Percentiles rank a stretch among this genome's conserved stretches.
These are phyloP conservation scores for Coemansia biformis DNA, from an alignment of 192 early-diverging fungal species.

Conservation along the genomic window DNA sequence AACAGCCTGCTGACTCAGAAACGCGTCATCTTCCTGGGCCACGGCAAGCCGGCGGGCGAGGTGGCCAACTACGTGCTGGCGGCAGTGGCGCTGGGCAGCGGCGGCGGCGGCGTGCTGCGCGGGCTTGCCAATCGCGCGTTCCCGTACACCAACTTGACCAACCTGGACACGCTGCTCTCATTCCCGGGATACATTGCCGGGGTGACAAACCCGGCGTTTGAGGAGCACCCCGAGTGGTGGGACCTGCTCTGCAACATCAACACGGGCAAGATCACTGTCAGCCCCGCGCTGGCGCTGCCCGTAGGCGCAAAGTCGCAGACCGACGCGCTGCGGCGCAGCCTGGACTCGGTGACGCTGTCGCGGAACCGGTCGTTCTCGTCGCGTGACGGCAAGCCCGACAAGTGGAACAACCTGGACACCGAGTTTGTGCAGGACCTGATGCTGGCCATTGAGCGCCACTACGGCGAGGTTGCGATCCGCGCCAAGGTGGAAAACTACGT, in stretches of 20 bases:
- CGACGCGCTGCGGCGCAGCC: conserved; percentile 42
- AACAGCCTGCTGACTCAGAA: conserved; percentile 93
- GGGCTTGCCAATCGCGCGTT: conserved; percentile 86
- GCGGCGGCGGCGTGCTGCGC: conserved; percentile 78
- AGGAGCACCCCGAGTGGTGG: conserved; percentile 90
- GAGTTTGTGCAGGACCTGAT: conserved; percentile 59
- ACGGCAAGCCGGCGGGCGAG: conserved; percentile 84
- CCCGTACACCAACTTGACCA: conserved; percentile 83
- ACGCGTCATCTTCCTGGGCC: conserved; percentile 84
- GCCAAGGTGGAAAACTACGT: conserved; percentile 86
- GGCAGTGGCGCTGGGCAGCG: conserved; percentile 82
- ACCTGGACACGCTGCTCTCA: conserved; percentile 76
- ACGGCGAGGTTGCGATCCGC: conserved; percentile 79
- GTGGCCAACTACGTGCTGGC: conserved; percentile 90
- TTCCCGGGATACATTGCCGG: conserved; percentile 92
- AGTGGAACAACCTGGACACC: conserved; percentile 50
- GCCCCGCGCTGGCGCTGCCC: conserved; percentile 57
- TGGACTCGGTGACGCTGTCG: conserved; percentile 47
- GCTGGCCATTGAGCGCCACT: conserved; percentile 74
- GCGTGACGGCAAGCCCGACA: conserved; percentile 48
- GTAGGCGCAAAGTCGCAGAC: conserved; percentile 20
- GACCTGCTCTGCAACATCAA: conserved; percentile 94
- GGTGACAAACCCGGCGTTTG: conserved; percentile 93
- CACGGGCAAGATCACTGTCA: conserved; percentile 90
- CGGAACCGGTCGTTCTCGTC: conserved; percentile 47